Base-by-base conservation (phyloP, 352 stramenopile species). In the Phytopythium montanum region DNA sequence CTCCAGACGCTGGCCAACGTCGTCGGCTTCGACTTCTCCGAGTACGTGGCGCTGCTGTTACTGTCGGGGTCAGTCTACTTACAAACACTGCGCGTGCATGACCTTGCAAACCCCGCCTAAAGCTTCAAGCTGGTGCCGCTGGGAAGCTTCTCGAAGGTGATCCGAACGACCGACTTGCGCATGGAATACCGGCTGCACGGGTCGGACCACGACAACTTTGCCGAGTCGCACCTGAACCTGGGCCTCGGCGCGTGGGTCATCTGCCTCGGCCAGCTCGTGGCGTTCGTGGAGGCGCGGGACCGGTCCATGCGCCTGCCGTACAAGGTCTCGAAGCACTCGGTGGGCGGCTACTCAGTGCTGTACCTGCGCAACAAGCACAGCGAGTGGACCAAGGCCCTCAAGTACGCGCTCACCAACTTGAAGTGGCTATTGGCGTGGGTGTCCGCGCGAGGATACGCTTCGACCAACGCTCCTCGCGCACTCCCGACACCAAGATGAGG, bases 161-260 rank as follows among this genome's bases (percentile, higher is more conserved):
- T 93, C 23, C 81, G 87, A 26, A 76, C 81, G 19, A 91, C 74
- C 50, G 87, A 79, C 53, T 59, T 92, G 3, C 80, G 78, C 9
- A 92, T 95, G 86, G 84, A 95, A 56, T 95, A 95, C 52, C 65
- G 66, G 58, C 59, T 95, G 84, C 84, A 95, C 59, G 87, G 87
- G 14, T 91, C 82, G 16, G 87, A 94, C 54, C 78, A 89, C 26
- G 82, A 93, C 66, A 90, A 88, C 52, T 96, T 94, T 26, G 72
- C 74, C 9, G 87, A 94, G 52, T 93, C 83, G 59, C 81, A 87
- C 52, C 93, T 95, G 67, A 96, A 96, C 51, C 75, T 94, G 29
- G 87, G 85, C 16, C 66, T 96, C 9, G 79, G 79, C 25, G 86
- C 85, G 28, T 94, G 83, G 84, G 68, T 95, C 39, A 85, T 76